phyloP scores from a whole-genome alignment of 2,329 filamentous ascomycete genomes.

The Apiospora marii region DNA sequence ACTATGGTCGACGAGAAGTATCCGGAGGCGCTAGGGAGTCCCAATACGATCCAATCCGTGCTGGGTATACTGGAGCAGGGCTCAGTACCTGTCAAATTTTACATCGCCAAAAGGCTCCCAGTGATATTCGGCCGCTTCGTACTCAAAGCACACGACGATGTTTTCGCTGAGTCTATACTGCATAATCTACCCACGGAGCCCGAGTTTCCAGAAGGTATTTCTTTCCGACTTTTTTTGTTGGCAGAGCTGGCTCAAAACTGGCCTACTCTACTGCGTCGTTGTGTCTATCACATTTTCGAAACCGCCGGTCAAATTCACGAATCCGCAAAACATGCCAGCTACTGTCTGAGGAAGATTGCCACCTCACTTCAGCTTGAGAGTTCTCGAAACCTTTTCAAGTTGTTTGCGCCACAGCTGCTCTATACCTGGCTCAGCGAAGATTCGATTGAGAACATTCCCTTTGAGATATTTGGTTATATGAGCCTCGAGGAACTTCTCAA shows the following conservation, averaged over 20 bases:
- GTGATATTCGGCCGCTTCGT: conserved; percentile 82
- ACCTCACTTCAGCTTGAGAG: conserved; percentile 68
- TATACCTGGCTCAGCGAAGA: conserved; percentile 86
- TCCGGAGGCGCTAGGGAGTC: conserved; percentile 63
- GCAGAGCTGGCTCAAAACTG: conserved; percentile 81
- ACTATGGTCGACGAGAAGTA: conserved; percentile 74
- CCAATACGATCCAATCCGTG: conserved; percentile 72
- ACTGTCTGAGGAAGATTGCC: conserved; percentile 74
- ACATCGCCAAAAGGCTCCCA: conserved; percentile 73
- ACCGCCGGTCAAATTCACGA: conserved; percentile 76
- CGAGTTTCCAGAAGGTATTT: conserved; percentile 81
- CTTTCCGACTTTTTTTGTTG: conserved; percentile 79
- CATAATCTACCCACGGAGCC: conserved; percentile 77
- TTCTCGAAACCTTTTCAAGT: conserved; percentile 75
- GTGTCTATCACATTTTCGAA: conserved; percentile 95
- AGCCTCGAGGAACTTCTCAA: conserved; percentile 72
- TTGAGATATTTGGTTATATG: conserved; percentile 81
- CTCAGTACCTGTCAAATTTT: conserved; percentile 76
- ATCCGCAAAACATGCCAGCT: conserved; percentile 74
- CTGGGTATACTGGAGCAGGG: conserved; percentile 75
- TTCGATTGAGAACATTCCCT: conserved; percentile 77
- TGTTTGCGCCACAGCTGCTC: conserved; percentile 89
- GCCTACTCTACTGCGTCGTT: conserved; percentile 85
- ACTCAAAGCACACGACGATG: conserved; percentile 81
- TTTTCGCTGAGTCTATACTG: conserved; percentile 82